These are phyloP conservation scores for Leucogyrophana mollusca DNA, from an alignment of 768 basidiomycete genomes.

Conservation along the genomic window DNA sequence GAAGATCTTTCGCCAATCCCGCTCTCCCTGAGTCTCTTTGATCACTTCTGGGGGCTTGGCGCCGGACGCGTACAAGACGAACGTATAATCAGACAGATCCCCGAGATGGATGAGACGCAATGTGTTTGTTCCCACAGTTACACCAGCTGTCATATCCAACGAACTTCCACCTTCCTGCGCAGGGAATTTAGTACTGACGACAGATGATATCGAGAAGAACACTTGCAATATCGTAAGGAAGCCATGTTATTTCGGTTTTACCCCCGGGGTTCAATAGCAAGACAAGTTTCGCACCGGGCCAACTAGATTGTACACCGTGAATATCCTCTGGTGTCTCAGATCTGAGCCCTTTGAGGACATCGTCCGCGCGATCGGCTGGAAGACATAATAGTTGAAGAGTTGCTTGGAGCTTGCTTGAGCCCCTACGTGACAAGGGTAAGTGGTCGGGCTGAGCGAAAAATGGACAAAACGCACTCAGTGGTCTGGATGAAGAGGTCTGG, in stretches of 20 bases:
- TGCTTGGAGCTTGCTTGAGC: background rate
- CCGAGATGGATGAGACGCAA: constrained; percentile 52
- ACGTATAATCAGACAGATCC: constrained; percentile 39
- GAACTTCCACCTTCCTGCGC: constrained; percentile 26
- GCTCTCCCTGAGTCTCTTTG: constrained; percentile 16
- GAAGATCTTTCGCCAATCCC: constrained; percentile 21
- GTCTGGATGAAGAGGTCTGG: constrained; percentile 18
- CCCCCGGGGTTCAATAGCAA: constrained; percentile 43
- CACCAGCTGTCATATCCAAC: constrained; percentile 39
- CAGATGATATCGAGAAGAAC: background rate
- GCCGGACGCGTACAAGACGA: constrained; percentile 42
- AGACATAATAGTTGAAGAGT: no score
- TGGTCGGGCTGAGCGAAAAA: no score
- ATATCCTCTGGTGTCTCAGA: background rate
- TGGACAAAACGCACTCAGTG: no score
- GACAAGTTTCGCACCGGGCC: constrained; percentile 49
- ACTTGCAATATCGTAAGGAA: constrained; percentile 45
- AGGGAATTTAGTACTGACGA: background rate
- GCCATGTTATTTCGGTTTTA: constrained; percentile 34
- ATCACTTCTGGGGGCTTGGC: constrained; percentile 14
- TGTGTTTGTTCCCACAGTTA: constrained; percentile 44
- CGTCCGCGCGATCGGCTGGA: no score
- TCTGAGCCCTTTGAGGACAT: no score
- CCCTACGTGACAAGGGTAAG: background rate
- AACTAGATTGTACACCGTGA: constrained; percentile 23